These are phyloP conservation scores for Anthoceros angustus DNA, from an alignment of 225 moss, liverwort and hornwort species.

Conservation along the genomic window DNA sequence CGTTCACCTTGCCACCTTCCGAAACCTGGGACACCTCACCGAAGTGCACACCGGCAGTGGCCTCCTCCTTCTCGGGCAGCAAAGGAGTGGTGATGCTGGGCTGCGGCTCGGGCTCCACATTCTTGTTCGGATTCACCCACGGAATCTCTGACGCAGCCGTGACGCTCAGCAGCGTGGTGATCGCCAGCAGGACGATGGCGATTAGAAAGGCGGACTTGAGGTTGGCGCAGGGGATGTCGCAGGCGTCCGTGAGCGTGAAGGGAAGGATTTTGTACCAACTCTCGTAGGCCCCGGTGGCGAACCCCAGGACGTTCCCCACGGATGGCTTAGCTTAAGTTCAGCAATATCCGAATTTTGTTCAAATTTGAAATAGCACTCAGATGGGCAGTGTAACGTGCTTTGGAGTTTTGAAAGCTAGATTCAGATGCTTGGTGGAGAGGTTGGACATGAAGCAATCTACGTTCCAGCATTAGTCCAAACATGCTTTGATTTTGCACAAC, in stretches of 20 bases:
- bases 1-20: not conserved
- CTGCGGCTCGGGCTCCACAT: not conserved
- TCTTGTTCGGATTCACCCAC: constrained; percentile 12
- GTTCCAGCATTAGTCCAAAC: no score
- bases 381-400: no score
- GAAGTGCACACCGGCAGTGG: constrained; percentile 5
- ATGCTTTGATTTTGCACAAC: no score
- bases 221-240: constrained; percentile 57
- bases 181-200: constrained; percentile 35
- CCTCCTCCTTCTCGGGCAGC: constrained; percentile 19
- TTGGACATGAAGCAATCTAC: no score
- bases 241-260: constrained; percentile 43
- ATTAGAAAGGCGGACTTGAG: constrained; percentile 74
- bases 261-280: constrained; percentile 41
- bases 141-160: constrained; percentile 69
- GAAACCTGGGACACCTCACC: constrained; percentile 7
- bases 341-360: no score
- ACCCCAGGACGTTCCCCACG: constrained; percentile 73
- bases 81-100: constrained; percentile 35
- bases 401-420: no score
- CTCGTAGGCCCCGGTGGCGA: constrained; percentile 65
- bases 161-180: constrained; percentile 50
- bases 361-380: no score
- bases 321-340: no score
- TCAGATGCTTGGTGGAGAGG: no score